Base-by-base conservation (phyloP, 495 filamentous ascomycete species). In the Podospora pseudopauciseta region DNA sequence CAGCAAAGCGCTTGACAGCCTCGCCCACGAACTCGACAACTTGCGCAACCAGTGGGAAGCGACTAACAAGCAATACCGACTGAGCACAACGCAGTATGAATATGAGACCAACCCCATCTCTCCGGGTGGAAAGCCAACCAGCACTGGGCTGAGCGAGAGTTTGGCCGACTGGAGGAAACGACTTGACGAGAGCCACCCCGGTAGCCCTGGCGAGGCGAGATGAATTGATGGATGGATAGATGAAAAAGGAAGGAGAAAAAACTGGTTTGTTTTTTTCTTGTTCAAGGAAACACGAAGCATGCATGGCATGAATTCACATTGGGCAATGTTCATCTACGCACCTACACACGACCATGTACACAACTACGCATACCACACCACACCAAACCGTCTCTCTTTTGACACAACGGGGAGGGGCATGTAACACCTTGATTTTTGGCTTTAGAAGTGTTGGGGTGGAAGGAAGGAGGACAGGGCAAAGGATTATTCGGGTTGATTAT, bases 1-100 rank as follows among this genome's bases (percentile, higher is more conserved):
- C 70, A 93, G 90, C 32, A 86, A 92, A 73, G 95, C 95, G 19
- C 84, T 99, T 9, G 95, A 98, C 75, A 93, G 89, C 57, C 85
- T 99, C 3, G 94, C 96, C 23, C 90, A 87, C 64, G 95, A 99
- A 78, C 86, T 99, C 4, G 95, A 99, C 66, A 86, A 90, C 19
- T 84, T 98, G 54, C 89, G 94, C 39, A 89, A 82, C 39, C 95
- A 97, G 68, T 98, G 96, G 94, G 94, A 98, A 78, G 90, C 90
- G 59, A 97, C 93, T 55, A 97, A 94, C 79, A 94, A 94, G 78
- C 94, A 90, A 70, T 97, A 97, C 75, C 89, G 94, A 18, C 81
- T 96, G 58, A 94, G 91, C 76, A 23, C 23, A 94, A 88, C 71
- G 82, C 87, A 23, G 16, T 94, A 96, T 73, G 94, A 97, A 74